Conservation (phyloP, 2,329 filamentous ascomycete species). For the Penicillium sp. region DNA sequence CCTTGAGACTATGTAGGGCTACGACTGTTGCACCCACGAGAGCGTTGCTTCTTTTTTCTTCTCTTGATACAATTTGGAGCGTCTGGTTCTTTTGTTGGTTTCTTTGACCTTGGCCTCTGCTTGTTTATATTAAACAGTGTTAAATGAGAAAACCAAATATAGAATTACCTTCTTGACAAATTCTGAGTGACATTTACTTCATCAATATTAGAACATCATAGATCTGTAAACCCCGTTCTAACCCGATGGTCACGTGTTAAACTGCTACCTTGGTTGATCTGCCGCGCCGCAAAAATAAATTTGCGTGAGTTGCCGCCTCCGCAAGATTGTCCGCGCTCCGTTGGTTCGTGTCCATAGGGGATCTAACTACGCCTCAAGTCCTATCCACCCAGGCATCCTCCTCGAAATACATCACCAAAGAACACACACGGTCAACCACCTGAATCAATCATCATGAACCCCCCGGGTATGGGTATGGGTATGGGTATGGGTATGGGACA, state of each 20-base stretch:
- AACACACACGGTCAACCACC: not conserved
- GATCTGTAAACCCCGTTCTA: not conserved
- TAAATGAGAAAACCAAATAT: not conserved
- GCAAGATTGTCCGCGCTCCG: constrained; percentile 27
- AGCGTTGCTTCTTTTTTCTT: constrained; percentile 26
- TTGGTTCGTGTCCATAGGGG: constrained; percentile 3
- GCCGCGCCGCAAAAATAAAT: constrained; percentile 35
- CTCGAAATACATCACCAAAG: not conserved
- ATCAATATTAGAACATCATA: not conserved
- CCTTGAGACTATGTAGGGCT: constrained; percentile 34
- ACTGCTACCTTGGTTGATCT: constrained; percentile 12
- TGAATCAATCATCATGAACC: constrained; percentile 31
- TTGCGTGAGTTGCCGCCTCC: constrained; percentile 33
- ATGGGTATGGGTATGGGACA: constrained; percentile 14
- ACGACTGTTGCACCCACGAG: constrained; percentile 32
- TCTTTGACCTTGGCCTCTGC: constrained; percentile 7
- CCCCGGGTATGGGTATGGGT: constrained; percentile 33
- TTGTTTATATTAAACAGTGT: not conserved
- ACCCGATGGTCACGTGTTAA: constrained; percentile 23
- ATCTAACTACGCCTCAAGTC: not conserved
- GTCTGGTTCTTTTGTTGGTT: constrained; percentile 8
- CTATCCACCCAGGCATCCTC: not conserved
- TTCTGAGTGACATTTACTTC: not conserved
- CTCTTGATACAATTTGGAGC: constrained; percentile 10
- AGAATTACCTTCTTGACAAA: too few relatives aligned